Conservation (phyloP, 352 stramenopile genomes). For the Phytophthora pini region DNA sequence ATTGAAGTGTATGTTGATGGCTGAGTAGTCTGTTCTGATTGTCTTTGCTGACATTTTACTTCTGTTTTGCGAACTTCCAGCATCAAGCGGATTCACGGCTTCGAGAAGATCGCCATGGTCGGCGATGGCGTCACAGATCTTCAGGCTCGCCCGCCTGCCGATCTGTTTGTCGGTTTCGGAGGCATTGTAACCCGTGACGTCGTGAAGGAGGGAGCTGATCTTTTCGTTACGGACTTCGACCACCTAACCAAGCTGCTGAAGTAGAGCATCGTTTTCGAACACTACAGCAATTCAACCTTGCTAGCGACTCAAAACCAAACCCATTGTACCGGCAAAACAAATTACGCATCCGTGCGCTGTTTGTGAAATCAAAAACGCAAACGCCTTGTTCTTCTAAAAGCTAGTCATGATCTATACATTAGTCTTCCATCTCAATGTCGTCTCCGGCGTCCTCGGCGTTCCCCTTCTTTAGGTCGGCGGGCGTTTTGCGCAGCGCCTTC, state of each 20-base stretch:
- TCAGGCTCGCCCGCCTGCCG: constrained; percentile 96
- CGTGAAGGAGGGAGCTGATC: constrained; percentile 95
- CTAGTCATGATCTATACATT: constrained; percentile 46
- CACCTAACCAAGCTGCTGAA: constrained; percentile 80
- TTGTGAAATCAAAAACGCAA: constrained; percentile 34
- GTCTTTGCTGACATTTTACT: constrained; percentile 18
- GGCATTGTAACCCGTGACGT: constrained; percentile 94
- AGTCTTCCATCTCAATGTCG: constrained; percentile 61
- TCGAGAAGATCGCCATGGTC: constrained; percentile 98
- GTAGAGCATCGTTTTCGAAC: constrained; percentile 21
- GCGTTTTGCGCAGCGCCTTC: constrained; percentile 93
- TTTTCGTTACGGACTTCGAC: constrained; percentile 97
- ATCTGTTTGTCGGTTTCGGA: constrained; percentile 98
- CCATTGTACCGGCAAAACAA: constrained; percentile 14
- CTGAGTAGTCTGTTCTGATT: background rate
- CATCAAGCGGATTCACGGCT: constrained; percentile 93
- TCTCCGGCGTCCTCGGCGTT: constrained; percentile 37
- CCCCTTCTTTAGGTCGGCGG: constrained; percentile 77
- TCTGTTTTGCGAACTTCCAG: constrained; percentile 34
- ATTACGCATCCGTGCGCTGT: constrained; percentile 15
- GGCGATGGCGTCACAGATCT: constrained; percentile 98
- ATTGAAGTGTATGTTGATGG: constrained; percentile 64
- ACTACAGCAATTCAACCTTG: constrained; percentile 4
- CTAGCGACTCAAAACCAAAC: background rate
- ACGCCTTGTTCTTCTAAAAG: constrained; percentile 42